Conservation (phyloP, 2,329 filamentous ascomycete genomes). For the Aspergillus persii region DNA sequence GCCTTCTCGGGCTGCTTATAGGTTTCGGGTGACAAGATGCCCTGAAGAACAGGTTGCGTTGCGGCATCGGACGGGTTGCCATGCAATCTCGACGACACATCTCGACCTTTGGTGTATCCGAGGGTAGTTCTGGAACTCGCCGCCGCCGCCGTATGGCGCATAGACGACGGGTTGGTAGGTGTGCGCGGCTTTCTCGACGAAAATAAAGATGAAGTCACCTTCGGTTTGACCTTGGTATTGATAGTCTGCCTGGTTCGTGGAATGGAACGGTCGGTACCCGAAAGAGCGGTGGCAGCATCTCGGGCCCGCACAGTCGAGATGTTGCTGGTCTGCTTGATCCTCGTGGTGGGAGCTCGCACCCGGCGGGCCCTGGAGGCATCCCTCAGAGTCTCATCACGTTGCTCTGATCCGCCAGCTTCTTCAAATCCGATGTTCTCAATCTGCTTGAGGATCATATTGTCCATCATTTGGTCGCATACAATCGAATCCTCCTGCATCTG, state of each 20-base stretch:
- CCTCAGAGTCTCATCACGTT: slow-evolving; percentile 27
- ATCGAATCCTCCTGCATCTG: slow-evolving; percentile 64
- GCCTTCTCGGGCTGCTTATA: slow-evolving; percentile 45
- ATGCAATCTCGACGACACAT: slow-evolving; percentile 30
- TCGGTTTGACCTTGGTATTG: slow-evolving; percentile 37
- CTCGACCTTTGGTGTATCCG: slow-evolving; percentile 77
- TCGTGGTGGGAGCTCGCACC: slow-evolving; percentile 26
- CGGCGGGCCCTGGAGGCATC: slow-evolving; percentile 30
- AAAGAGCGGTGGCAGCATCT: slow-evolving; percentile 41
- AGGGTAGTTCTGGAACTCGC: slow-evolving; percentile 76
- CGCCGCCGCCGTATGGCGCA: slow-evolving; percentile 61
- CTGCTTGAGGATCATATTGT: slow-evolving; percentile 66
- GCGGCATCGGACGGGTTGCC: slow-evolving; percentile 24
- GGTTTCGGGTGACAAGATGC: slow-evolving; percentile 39
- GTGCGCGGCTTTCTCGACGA: slow-evolving; percentile 44
- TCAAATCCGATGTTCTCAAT: slow-evolving; percentile 64
- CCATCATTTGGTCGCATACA: slow-evolving; percentile 62
- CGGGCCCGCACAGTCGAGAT: slow-evolving; percentile 42
- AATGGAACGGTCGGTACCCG: slow-evolving; percentile 30
- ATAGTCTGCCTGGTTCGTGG: slow-evolving; percentile 30
- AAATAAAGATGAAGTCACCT: slow-evolving; percentile 31
- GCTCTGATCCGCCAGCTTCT: slow-evolving; percentile 54
- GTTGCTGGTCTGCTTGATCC: slow-evolving; percentile 23
- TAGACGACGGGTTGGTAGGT: slow-evolving; percentile 50
- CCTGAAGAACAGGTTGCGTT: slow-evolving; percentile 23